Evolutionary conservation across 148 eudicot genomes (phyloP), one percentile per base, ranked within the genome.

Genomic region (Nepenthes gracilis): DNA sequence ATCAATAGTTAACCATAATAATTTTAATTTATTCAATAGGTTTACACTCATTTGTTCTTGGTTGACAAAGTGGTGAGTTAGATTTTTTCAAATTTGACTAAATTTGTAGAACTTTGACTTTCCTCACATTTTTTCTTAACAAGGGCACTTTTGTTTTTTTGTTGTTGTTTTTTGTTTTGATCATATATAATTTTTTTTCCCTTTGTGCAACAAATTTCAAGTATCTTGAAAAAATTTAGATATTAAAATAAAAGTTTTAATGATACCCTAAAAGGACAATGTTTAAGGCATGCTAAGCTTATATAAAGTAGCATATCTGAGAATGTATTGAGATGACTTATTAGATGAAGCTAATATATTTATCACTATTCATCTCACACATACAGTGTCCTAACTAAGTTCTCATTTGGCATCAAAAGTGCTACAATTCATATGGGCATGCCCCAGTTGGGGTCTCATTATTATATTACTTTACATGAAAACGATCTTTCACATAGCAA

Each of bases 391-490:
- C 5, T 47, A 61, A 2, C 48, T 62, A 2, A 64, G 15, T 9
- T 15, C 51, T 71, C 55, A 54, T 2, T 7, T 72, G 49, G 70
- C 63, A 3, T 47, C 52, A 15, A 71, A 77, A 57, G 73, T 78
- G 9, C 7, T 4, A 71, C 84, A 2, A 35, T 66, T 11, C 77
- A 63, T 1, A 69, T 38, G 36, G 68, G 77, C 60, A 33, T 77
- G 50, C 57, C 72, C 14, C 62, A 81, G 35, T 4, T 77, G 0
- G 77, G 66, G 38, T 68, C 77, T 35, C 69, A 70, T 62, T 64
- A 60, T 33, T 69, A 60, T 51, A 71, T 80, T 2, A 52, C 72
- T 6, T 38, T 69, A 57, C 77, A 81, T 5, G 66, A 70, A 7
- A 12, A 75, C 58, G 55, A 61, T 12, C 66, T 58, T 54, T 59